A percentile compares a stretch with the other conserved stretches of the same genome.
phyloP scores from a whole-genome alignment of 148 eudicot species.

The Talinum fruticosum region DNA sequence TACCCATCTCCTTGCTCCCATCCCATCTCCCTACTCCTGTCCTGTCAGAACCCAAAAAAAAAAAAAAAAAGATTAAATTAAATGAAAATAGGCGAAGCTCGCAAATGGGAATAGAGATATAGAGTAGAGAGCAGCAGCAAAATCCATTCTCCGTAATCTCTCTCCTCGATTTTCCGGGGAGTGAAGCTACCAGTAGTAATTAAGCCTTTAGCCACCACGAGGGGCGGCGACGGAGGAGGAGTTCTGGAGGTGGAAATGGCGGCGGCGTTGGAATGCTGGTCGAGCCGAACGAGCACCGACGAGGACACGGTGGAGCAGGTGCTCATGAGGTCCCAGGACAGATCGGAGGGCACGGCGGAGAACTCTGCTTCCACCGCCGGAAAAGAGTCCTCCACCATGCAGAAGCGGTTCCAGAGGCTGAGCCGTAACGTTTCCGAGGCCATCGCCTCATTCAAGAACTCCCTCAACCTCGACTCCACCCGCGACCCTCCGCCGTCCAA shows the following conservation, averaged over 20 bases:
- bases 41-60: neutral
- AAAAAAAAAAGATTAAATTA: neutral
- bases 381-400: conserved; percentile 56
- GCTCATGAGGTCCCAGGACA: conserved; percentile 63
- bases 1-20: neutral
- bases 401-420: conserved; percentile 72
- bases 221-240: neutral
- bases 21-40: neutral
- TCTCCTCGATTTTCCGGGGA: too few species aligned
- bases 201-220: neutral
- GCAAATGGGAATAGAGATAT: neutral
- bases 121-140: neutral
- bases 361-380: conserved; percentile 20
- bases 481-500: conserved; percentile 47
- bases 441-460: conserved; percentile 76
- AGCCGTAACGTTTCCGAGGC: conserved; percentile 83
- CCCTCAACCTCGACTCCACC: conserved; percentile 62
- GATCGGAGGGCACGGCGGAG: conserved; percentile 63
- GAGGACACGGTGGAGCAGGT: conserved; percentile 84
- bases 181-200: neutral
- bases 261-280: conserved; percentile 94
- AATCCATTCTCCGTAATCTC: neutral
- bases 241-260: too few species aligned
- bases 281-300: conserved; percentile 64
- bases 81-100: neutral